Conservation (phyloP, 2,329 filamentous ascomycete genomes). For the Alternaria alternata region DNA sequence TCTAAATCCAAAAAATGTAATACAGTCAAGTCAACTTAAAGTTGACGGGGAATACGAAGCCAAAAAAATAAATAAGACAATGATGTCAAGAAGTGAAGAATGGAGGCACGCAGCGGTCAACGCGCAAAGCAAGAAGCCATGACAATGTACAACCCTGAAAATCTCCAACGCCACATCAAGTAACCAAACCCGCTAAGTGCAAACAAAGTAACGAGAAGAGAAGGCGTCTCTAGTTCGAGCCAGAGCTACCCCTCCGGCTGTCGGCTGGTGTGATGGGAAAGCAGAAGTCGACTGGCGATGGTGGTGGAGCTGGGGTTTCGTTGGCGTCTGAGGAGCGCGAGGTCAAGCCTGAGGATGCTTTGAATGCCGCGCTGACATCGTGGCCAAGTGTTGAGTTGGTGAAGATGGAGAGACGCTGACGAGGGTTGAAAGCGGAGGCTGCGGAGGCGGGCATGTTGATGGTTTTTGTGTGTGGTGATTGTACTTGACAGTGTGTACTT, state of each 20-base stretch:
- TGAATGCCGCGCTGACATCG: slow-evolving; percentile 52
- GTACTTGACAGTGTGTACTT: slow-evolving; percentile 7
- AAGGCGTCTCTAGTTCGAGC: slow-evolving; percentile 1
- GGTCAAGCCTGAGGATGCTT: slow-evolving; percentile 42
- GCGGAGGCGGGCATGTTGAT: slow-evolving; percentile 41
- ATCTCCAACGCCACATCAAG: background rate
- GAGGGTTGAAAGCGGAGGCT: slow-evolving; percentile 41
- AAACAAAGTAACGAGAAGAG: slow-evolving; percentile 29
- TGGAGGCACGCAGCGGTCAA: background rate
- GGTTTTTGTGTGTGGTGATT: slow-evolving; percentile 1
- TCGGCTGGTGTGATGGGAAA: slow-evolving; percentile 45
- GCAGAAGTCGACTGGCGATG: slow-evolving; percentile 53
- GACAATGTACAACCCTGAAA: background rate
- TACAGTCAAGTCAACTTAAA: background rate
- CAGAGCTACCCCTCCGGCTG: slow-evolving; percentile 11
- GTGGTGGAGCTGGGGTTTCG: slow-evolving; percentile 53
- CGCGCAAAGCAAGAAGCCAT: background rate
- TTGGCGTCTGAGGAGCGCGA: slow-evolving; percentile 41
- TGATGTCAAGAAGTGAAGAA: background rate
- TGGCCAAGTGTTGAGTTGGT: slow-evolving; percentile 52
- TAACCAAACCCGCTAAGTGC: slow-evolving; percentile 40
- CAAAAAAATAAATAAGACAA: background rate
- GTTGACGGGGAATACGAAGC: background rate
- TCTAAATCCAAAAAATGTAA: background rate
- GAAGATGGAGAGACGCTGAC: slow-evolving; percentile 53